Evolutionary conservation across 2,329 filamentous ascomycete species (phyloP).

Genomic region (Xylaria sp.): DNA sequence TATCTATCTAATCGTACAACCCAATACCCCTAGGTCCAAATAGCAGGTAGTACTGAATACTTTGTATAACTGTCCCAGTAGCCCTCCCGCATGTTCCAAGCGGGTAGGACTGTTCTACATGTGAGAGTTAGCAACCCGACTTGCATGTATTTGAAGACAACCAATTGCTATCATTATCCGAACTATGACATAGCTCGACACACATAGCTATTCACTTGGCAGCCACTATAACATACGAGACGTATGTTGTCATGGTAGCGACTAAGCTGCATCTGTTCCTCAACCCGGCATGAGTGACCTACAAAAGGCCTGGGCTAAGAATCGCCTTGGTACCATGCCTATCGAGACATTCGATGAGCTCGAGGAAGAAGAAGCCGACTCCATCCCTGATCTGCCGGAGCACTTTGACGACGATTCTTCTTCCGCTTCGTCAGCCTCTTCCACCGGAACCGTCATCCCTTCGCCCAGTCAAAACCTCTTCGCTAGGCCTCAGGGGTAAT

Average conservation of each 20-base stretch:
- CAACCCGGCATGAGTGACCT: conserved; percentile 77
- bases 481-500: conserved; percentile 75
- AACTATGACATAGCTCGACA: conserved; percentile 23
- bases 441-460: conserved; percentile 89
- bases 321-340: conserved; percentile 72
- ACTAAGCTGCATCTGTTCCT: conserved; percentile 9
- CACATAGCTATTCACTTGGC: conserved; percentile 7
- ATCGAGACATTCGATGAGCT: conserved; percentile 62
- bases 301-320: conserved; percentile 81
- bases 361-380: conserved; percentile 62
- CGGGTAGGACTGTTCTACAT: conserved; percentile 8
- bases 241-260: conserved; percentile 33
- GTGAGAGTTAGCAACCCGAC: conserved; percentile 24
- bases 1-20: background rate
- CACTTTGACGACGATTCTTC: conserved; percentile 74
- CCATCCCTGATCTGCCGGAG: conserved; percentile 57
- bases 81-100: conserved; percentile 2
- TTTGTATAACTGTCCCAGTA: background rate
- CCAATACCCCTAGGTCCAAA: background rate
- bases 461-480: conserved; percentile 79
- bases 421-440: conserved; percentile 85
- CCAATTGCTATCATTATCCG: background rate
- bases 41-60: background rate
- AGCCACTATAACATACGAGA: conserved; percentile 22
- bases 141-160: background rate